phyloP scores from a whole-genome alignment of 2,329 filamentous ascomycete genomes.

The Ophiognomonia clavigignenti-juglandacearum region DNA sequence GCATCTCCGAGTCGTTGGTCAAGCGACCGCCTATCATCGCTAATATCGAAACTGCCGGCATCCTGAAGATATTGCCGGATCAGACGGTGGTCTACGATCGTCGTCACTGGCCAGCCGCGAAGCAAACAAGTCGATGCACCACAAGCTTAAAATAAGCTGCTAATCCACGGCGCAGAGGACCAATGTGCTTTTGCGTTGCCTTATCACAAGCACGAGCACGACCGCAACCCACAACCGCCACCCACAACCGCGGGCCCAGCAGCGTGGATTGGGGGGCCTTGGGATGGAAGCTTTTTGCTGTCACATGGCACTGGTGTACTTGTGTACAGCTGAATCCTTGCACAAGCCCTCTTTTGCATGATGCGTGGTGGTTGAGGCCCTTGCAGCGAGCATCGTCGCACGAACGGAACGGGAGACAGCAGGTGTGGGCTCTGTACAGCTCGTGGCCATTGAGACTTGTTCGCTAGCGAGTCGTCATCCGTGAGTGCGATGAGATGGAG shows the following conservation, averaged over 20 bases:
- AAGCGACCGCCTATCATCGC: not conserved
- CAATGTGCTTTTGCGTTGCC: too few species aligned
- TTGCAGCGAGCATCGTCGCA: conserved; percentile 8
- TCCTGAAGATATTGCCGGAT: not conserved
- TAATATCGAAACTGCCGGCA: not conserved
- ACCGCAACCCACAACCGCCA: too few species aligned
- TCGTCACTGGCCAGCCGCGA: not conserved
- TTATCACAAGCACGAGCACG: too few species aligned
- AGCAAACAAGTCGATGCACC: not conserved
- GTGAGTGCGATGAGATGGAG: too few species aligned
- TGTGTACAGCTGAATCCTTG: conserved; percentile 10
- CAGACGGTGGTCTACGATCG: not conserved
- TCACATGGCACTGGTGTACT: too few species aligned
- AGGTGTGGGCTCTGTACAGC: not conserved
- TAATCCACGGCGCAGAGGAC: too few species aligned
- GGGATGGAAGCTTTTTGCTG: too few species aligned
- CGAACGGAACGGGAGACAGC: too few species aligned
- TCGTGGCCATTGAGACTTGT: not conserved
- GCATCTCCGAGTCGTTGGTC: not conserved
- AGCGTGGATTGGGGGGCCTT: too few species aligned
- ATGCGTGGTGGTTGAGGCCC: conserved; percentile 7
- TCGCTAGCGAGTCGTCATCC: not conserved
- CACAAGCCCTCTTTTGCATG: not conserved
- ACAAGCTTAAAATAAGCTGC: too few species aligned
- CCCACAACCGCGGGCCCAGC: too few species aligned